Evolutionary conservation across 805 yeast genomes (phyloP).

Genomic region (Ogataea saltuana): DNA sequence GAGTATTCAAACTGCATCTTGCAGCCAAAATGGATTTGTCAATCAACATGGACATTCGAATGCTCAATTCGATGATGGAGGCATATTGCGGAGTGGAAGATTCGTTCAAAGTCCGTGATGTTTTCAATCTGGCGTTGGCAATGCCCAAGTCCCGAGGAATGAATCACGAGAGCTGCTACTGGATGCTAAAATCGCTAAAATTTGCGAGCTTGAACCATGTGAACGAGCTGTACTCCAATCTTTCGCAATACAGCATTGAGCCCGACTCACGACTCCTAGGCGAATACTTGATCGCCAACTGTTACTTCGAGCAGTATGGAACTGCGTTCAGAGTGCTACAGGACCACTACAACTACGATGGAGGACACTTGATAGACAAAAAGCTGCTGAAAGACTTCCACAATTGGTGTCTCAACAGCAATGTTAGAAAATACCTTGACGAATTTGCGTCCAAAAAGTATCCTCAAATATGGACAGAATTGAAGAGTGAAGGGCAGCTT

Average conservation of each 20-base stretch:
- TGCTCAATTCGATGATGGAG: constrained; percentile 63
- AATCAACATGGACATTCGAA: constrained; percentile 53
- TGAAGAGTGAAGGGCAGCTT: constrained; percentile 23
- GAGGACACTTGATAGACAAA: constrained; percentile 39
- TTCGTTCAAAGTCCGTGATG: constrained; percentile 54
- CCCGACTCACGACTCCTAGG: constrained; percentile 55
- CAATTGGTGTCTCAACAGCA: constrained; percentile 44
- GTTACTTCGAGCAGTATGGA: constrained; percentile 60
- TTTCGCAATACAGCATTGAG: constrained; percentile 51
- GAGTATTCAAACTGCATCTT: constrained; percentile 63
- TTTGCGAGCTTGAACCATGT: constrained; percentile 55
- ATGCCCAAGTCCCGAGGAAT: constrained; percentile 53
- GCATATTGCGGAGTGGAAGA: constrained; percentile 63
- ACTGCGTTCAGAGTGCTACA: constrained; percentile 55
- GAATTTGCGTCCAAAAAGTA: constrained; percentile 41
- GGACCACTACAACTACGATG: constrained; percentile 49
- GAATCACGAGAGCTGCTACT: constrained; percentile 62
- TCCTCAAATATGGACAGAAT: constrained; percentile 40
- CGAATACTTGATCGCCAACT: constrained; percentile 68
- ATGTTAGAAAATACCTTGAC: constrained; percentile 38
- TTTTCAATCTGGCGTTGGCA: constrained; percentile 59
- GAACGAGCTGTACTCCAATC: constrained; percentile 58
- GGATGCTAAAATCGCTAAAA: constrained; percentile 66
- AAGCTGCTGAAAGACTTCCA: constrained; percentile 50
- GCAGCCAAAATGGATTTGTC: constrained; percentile 61